Conservation (phyloP, 225 moss, liverwort and hornwort genomes). For the Lunularia cruciata region DNA sequence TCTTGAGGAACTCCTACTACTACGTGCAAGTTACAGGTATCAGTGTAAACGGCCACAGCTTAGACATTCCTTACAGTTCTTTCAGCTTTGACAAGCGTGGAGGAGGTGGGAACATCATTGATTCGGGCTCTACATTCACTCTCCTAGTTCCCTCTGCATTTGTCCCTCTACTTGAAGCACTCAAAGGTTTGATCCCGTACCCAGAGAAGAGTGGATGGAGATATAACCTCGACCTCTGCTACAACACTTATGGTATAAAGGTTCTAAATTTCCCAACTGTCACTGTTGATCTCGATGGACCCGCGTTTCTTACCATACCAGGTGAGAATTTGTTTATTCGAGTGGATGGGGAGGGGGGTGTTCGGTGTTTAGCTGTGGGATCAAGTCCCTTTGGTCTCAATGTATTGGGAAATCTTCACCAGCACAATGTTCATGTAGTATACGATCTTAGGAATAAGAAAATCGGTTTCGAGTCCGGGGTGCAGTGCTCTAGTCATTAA, state of each 20-base stretch:
- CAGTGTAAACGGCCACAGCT: conserved; percentile 15
- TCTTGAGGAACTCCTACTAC: conserved; percentile 19
- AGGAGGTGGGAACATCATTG: conserved; percentile 21
- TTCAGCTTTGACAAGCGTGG: conserved; percentile 25
- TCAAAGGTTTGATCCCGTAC: too few species aligned
- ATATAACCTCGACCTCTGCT: too few species aligned
- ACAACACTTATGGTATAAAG: too few species aligned
- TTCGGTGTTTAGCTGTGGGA: not conserved
- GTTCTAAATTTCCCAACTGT: not conserved
- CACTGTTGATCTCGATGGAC: not conserved
- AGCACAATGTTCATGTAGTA: not conserved
- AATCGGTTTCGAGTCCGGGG: not conserved
- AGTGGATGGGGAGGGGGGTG: not conserved
- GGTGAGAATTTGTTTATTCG: not conserved
- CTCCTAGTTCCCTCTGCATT: conserved; percentile 9
- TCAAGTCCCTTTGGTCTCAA: not conserved
- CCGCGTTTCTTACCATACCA: not conserved
- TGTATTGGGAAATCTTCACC: not conserved
- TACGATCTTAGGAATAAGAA: not conserved
- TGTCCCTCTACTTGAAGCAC: not conserved
- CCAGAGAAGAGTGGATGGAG: too few species aligned
- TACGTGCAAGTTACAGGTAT: conserved; percentile 28
- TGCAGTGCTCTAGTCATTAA: too few species aligned
- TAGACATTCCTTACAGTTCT: conserved; percentile 19
- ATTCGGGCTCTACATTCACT: conserved; percentile 16